Conservation (phyloP, 805 yeast genomes). For the Cyberlindnera meyerae region DNA sequence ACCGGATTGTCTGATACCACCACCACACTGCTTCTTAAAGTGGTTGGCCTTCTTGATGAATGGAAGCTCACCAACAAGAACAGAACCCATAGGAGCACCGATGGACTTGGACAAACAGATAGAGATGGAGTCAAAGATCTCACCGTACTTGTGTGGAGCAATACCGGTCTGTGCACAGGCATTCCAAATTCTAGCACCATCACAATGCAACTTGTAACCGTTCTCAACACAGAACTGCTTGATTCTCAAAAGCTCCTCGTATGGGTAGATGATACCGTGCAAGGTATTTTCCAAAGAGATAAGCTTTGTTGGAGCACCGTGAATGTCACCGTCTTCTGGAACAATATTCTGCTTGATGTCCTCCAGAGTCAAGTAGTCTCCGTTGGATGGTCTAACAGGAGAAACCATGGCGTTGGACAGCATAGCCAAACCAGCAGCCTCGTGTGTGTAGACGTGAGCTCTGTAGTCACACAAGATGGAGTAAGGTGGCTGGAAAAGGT, state of each 20-base stretch:
- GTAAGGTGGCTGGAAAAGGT: conserved; percentile 76
- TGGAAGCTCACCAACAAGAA: conserved; percentile 61
- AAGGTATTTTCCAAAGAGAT: conserved; percentile 85
- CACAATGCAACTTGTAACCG: conserved; percentile 67
- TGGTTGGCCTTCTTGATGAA: conserved; percentile 72
- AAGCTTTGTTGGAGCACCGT: conserved; percentile 82
- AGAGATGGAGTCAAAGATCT: conserved; percentile 78
- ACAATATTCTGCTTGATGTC: conserved; percentile 59
- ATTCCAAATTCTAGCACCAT: conserved; percentile 93
- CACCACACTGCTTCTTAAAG: conserved; percentile 89
- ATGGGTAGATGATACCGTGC: conserved; percentile 77
- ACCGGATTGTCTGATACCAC: conserved; percentile 90
- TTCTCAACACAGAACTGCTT: conserved; percentile 62
- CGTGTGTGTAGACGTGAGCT: conserved; percentile 77
- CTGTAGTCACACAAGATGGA: conserved; percentile 80
- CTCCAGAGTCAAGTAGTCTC: conserved; percentile 70
- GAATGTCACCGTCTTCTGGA: conserved; percentile 81
- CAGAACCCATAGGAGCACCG: conserved; percentile 93
- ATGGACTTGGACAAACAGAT: conserved; percentile 84
- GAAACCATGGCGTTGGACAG: conserved; percentile 89
- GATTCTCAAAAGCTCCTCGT: conserved; percentile 71
- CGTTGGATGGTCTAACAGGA: conserved; percentile 76
- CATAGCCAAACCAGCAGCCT: conserved; percentile 89
- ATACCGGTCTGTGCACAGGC: conserved; percentile 60
- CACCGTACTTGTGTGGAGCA: conserved; percentile 64